Base-by-base conservation (phyloP, 768 basidiomycete species). In the Inosperma sp. region DNA sequence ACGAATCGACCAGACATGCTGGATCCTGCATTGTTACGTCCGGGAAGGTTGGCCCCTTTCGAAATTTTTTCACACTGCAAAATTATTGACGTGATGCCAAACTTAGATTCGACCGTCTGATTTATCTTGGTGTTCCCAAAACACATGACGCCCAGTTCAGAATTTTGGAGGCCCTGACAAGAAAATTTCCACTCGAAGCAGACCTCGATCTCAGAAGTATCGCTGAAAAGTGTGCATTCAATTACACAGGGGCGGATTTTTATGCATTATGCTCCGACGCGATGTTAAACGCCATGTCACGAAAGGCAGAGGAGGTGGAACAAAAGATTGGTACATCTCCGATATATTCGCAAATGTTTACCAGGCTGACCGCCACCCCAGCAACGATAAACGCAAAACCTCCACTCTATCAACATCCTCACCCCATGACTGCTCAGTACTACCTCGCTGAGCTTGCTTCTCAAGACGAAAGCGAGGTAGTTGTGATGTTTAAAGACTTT, bases 231-330 rank as follows among this genome's bases (percentile, higher is more conserved):
- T 98, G 94, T 54, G 86, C 92, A 0, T 91, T 94, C 74, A 92
- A 93, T 63, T 93, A 86, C 63, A 98, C 96, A 2, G 96, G 96
- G 36, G 96, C 96, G 34, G 96, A 99, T 65, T 93, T 98, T 56
- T 98, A 99, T 71, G 96, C 96, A 0, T 72, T 99, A 7, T 98
- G 96, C 66, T 88, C 93, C 5, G 95, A 99, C 67, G 94, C 96
- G 1, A 83, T 99, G 78, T 75, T 99, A 50, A 88, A 89, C 65
- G 92, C 96, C 8, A 95, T 99, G 84, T 84, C 91, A 17, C 73
- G 88, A 30, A 92, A 86, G 57, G 94, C 96, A 0, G 78, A 80
- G 53, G 79, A 78, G 43, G 71, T 98, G 12, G 95, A 98, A 53
- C 63, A 61, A 6, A 83, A 79, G 58, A 86, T 98, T 41, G 81